Base-by-base conservation (phyloP, 345 rosid genomes). In the Mercurialis annua region DNA sequence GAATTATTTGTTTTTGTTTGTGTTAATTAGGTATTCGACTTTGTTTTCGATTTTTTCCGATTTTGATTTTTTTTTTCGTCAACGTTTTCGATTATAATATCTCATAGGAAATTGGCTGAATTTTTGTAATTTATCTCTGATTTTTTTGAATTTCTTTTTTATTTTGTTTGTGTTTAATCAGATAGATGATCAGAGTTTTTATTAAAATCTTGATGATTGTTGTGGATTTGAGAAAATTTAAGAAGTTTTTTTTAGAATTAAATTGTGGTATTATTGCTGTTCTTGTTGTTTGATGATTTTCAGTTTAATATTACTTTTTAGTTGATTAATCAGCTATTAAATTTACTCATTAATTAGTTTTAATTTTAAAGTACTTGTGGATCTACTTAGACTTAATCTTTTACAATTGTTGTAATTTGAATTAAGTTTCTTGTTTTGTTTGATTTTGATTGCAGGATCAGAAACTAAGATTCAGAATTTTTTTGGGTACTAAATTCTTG, bases 31-130 rank as follows among this genome's bases (percentile, higher is more conserved):
- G 71, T 62, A 52, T 67, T 40, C 16, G n/a, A 8, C 24, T 34
- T 58, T 6, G 26, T 14, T 68, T 58, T 31, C 27, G 23, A 31
- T 57, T 16, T 11, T 38, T 51, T 23, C 33, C 15, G 10, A 29
- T 57, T 59, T 49, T 14, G 38, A 6, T 36, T 58, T 33, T 24
- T 52, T 18, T 15, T 14, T 26, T 36, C 9, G 9, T 40, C 11
- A 14, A 3, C 11, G 5, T 40, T 40, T 40, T 40, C 10, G 4
- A 21, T 26, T 31, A 58, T 67, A 5, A 27, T 46, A 61, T 3
- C 16, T 51, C 57, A 44, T 26, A 15, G 49, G 18, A 72, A 77
- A 59, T 40, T 62, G 1, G n/a, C n/a, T n/a, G n/a, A n/a, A n/a
- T n/a, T 34, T 34, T 34, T 34, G 40, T 34, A 34, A 34, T 34